Percentiles rank a stretch among this genome's conserved stretches.
phyloP scores from a whole-genome alignment of 1,284 basidiomycete species.

The Cutaneotrichosporon curvatum region DNA sequence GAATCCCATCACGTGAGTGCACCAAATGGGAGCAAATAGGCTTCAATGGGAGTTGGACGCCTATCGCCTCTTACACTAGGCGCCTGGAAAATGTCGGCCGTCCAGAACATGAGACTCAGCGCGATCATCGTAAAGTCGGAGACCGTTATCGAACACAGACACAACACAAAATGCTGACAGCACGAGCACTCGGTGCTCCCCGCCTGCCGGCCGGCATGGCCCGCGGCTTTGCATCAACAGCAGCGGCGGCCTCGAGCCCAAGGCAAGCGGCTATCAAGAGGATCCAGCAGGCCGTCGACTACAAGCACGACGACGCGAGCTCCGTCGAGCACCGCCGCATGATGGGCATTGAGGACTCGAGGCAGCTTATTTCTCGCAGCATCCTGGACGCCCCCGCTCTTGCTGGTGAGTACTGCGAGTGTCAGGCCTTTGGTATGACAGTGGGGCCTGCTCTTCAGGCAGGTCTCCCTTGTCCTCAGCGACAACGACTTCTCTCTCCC shows the following conservation, averaged over 20 bases:
- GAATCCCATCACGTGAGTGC: too few species aligned
- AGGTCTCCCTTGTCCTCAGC: too few species aligned
- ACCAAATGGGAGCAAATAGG: too few species aligned
- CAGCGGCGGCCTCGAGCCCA: too few species aligned
- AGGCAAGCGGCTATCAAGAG: too few species aligned
- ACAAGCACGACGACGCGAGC: constrained; percentile 51
- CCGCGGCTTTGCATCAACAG: constrained; percentile 1
- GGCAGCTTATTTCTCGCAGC: constrained; percentile 70
- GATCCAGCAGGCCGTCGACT: too few species aligned
- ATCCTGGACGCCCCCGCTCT: constrained; percentile 76
- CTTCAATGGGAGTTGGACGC: too few species aligned
- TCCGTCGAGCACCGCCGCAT: constrained; percentile 62
- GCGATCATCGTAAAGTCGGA: background rate
- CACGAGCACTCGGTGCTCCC: background rate
- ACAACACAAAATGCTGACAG: background rate
- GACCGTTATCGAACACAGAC: background rate
- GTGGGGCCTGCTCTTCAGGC: too few species aligned
- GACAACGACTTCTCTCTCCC: too few species aligned
- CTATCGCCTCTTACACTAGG: too few species aligned
- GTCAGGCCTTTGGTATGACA: too few species aligned
- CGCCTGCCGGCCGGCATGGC: background rate
- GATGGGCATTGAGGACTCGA: constrained; percentile 59
- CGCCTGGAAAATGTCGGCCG: background rate
- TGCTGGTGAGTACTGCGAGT: constrained; percentile 55
- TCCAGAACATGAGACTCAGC: background rate